Evolutionary conservation across 352 stramenopile species (phyloP), one percentile per base, ranked within the genome.

Genomic region (Phytophthora cryptogea): DNA sequence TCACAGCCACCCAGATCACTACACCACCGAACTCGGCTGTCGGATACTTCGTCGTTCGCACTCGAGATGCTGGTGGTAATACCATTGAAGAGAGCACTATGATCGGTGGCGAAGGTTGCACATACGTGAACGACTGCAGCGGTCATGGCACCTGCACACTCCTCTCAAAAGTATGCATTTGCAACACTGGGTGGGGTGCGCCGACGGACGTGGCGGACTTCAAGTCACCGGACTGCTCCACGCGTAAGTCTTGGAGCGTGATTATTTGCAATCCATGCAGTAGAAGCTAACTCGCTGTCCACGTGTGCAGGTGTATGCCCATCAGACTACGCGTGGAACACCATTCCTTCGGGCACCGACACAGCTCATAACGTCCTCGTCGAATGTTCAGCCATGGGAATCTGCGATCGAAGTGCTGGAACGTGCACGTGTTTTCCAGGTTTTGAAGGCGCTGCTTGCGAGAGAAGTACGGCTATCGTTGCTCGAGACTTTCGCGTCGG

Each of bases 341-440:
- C 65, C 16, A 68, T 90, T 35, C 80, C 79, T 3, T 76, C 48
- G 1, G 48, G 62, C 28, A 41, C 61, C 2, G 63, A 47, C 5
- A 84, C 73, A 20, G 71, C 59, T 8, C 83, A 90, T 46, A 37
- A 75, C 9, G 35, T 67, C 0, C 20, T 84, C 5, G 69, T 83
- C 39, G 92, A 98, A 69, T 98, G 92, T 59, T 95, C 87, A 2
- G 88, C 87, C n/a, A 88, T 90, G 63, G 92, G 92, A 0, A 62
- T 77, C 2, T 98, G 92, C 68, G 70, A 98, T 59, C 76, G 90
- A 32, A 59, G 4, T 30, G 68, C 56, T 14, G 90, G 90, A 20
- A 57, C 63, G 26, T 98, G 93, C 70, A 48, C 53, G 5, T 98
- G 92, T 68, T 91, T 96, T 36, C 46, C 60, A 11, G 89, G 89